A percentile compares a stretch with the other conserved stretches of the same genome.
These are phyloP conservation scores for Diophrys appendiculata DNA, from an alignment of 73 alveolate species.

Conservation along the genomic window DNA sequence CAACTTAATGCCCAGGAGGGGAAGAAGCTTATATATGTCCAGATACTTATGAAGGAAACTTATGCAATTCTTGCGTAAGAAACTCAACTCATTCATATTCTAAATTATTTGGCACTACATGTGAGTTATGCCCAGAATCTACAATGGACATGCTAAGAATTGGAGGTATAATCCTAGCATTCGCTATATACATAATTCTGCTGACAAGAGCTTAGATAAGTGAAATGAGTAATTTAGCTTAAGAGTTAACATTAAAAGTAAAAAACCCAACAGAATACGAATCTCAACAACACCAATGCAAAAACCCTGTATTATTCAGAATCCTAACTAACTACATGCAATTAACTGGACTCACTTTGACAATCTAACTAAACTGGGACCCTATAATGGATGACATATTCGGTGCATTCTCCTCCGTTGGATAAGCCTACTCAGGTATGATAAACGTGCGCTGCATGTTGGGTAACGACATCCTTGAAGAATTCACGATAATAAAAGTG, in stretches of 20 bases:
- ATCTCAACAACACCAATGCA: too few species aligned
- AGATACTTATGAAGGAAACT: neutral
- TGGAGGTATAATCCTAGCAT: neutral
- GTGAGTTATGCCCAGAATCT: neutral
- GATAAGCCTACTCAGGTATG: neutral
- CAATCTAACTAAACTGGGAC: too few species aligned
- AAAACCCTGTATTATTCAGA: neutral
- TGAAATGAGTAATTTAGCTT: neutral
- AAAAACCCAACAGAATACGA: too few species aligned
- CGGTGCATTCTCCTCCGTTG: neutral
- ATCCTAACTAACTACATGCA: neutral
- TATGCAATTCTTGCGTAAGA: neutral
- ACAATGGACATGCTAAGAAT: neutral
- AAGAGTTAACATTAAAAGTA: neutral
- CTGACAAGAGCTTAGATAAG: neutral
- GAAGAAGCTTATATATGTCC: neutral
- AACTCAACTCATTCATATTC: neutral
- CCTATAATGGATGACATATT: too few species aligned
- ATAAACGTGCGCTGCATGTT: neutral
- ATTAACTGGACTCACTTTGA: too few species aligned
- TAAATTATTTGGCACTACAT: neutral
- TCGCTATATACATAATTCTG: too few species aligned
- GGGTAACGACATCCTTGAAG: neutral
- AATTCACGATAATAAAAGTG: neutral
- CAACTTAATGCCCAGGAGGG: neutral